Percentiles rank a stretch among this genome's conserved stretches.
These are phyloP conservation scores for Tetracladium setigerum DNA, from an alignment of 495 filamentous ascomycete genomes.

Conservation along the genomic window DNA sequence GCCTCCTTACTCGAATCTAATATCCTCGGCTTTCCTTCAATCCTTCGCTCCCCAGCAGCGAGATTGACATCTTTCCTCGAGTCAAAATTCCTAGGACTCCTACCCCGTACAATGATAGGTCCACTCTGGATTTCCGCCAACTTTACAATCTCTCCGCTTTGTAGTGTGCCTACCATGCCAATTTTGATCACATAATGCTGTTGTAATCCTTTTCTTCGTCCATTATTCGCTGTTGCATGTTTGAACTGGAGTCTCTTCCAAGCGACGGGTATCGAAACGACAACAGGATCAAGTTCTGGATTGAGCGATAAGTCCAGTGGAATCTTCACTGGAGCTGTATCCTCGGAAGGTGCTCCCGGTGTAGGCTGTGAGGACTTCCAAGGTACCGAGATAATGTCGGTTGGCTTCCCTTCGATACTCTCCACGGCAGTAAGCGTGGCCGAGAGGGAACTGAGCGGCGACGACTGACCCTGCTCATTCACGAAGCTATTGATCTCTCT, in stretches of 20 bases:
- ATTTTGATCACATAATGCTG: constrained; percentile 65
- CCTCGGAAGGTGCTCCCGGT: constrained; percentile 36
- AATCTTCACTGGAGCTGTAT: constrained; percentile 41
- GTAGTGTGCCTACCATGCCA: constrained; percentile 50
- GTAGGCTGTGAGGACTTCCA: constrained; percentile 73
- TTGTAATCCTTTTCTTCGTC: constrained; percentile 61
- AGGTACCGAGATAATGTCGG: constrained; percentile 87
- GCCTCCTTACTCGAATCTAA: constrained; percentile 8
- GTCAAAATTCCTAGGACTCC: constrained; percentile 63
- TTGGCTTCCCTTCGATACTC: constrained; percentile 78
- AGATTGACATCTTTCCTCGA: constrained; percentile 58
- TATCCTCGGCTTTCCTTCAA: constrained; percentile 24
- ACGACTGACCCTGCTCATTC: constrained; percentile 70
- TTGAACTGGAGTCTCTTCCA: constrained; percentile 93
- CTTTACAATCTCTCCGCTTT: constrained; percentile 49
- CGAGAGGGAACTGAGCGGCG: constrained; percentile 66
- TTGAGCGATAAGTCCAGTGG: constrained; percentile 66
- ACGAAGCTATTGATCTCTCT: constrained; percentile 63
- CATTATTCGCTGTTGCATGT: constrained; percentile 83
- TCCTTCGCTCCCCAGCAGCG: constrained; percentile 30
- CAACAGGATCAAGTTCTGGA: constrained; percentile 70
- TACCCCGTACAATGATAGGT: constrained; percentile 60
- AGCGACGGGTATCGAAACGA: constrained; percentile 68
- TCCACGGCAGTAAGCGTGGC: constrained; percentile 81
- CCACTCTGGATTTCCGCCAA: constrained; percentile 56